phyloP scores from a whole-genome alignment of 257 asterid genomes.

The Lithospermum erythrorhizon region DNA sequence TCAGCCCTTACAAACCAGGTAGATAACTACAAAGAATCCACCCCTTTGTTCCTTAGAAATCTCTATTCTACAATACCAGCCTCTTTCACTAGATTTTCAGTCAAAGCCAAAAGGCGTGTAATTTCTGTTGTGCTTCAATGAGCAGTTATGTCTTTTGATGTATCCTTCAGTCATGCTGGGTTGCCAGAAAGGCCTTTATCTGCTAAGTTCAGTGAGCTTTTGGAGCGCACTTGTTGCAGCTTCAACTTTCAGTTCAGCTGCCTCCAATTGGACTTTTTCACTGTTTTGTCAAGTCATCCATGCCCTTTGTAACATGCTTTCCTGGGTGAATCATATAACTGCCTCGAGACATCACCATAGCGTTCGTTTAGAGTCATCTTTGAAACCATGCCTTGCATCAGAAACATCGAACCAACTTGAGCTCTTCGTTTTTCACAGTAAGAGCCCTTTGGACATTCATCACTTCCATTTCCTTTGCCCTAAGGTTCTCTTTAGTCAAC shows the following conservation, averaged over 20 bases:
- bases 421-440: constrained; percentile 56
- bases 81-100: constrained; percentile 53
- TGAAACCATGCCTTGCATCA: too few relatives aligned
- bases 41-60: constrained; percentile 6
- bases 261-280: constrained; percentile 65
- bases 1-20: constrained; percentile 20
- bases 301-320: constrained; percentile 39
- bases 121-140: constrained; percentile 45
- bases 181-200: constrained; percentile 45
- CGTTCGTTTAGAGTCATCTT: too few relatives aligned
- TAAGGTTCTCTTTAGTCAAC: constrained; percentile 46
- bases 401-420: constrained; percentile 30
- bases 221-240: constrained; percentile 64
- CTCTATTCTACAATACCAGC: constrained; percentile 29
- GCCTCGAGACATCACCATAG: constrained; percentile 35
- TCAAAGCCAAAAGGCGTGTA: constrained; percentile 49
- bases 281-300: constrained; percentile 51
- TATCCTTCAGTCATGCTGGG: constrained; percentile 24
- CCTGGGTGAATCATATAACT: constrained; percentile 46
- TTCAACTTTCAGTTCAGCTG: constrained; percentile 66
- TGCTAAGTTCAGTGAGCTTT: constrained; percentile 59
- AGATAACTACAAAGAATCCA: constrained; percentile 16
- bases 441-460: constrained; percentile 49
- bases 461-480: constrained; percentile 55
- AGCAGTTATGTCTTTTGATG: constrained; percentile 6